These are phyloP conservation scores for Boletus coccyginus DNA, from an alignment of 768 basidiomycete genomes.

Conservation along the genomic window DNA sequence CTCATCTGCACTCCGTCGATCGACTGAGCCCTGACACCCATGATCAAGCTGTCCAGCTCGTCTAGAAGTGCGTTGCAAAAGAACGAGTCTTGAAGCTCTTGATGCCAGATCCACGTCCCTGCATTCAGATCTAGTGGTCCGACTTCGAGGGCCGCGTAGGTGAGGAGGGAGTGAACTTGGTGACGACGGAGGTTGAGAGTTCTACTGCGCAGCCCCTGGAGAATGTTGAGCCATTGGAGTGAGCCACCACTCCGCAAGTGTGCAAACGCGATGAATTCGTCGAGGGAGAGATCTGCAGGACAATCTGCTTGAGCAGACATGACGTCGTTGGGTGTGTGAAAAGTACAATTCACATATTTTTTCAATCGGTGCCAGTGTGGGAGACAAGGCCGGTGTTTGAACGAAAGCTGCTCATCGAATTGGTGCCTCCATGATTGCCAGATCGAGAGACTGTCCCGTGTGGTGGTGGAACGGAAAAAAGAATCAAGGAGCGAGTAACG, in stretches of 20 bases:
- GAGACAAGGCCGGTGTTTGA: too few species aligned
- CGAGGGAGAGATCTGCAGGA: background rate
- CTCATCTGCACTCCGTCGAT: background rate
- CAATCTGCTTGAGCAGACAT: background rate
- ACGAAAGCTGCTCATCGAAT: too few species aligned
- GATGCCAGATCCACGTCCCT: background rate
- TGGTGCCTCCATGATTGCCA: too few species aligned
- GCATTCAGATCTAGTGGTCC: constrained; percentile 21
- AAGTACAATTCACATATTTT: background rate
- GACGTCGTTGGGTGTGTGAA: background rate
- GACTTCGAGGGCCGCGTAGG: background rate
- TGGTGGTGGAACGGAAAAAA: too few species aligned
- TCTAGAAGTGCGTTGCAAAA: background rate
- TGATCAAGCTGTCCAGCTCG: background rate
- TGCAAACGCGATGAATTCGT: background rate
- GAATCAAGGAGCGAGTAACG: too few species aligned
- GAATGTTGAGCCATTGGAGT: background rate
- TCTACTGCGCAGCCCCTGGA: background rate
- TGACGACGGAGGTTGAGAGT: background rate
- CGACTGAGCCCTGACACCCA: background rate
- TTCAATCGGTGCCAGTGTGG: too few species aligned
- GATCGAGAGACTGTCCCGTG: too few species aligned
- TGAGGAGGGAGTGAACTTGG: background rate
- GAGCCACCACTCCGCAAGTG: background rate
- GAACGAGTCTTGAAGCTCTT: background rate